Base-by-base conservation (phyloP, 495 filamentous ascomycete genomes). In the Cryomyces antarcticus region DNA sequence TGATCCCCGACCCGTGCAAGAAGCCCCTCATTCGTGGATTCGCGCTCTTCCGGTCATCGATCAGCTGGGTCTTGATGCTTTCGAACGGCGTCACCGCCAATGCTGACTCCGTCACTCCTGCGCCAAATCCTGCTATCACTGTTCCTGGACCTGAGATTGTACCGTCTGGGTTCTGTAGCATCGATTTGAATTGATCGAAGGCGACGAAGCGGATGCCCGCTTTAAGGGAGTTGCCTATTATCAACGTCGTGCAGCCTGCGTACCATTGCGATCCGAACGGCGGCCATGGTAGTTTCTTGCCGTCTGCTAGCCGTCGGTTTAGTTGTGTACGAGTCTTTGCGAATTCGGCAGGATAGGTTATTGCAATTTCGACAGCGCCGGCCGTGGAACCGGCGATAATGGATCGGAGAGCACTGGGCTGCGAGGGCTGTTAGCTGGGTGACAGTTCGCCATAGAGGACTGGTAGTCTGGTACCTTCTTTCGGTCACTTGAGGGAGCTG, bases 311-410 rank as follows among this genome's bases (percentile, higher is more conserved):
- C 58, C 76, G 73, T 51, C 80, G 78, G 52, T 97, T 96, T 52
- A 97, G 79, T 59, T 97, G 89, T 42, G 81, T 80, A 43, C 89
- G 69, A 38, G 89, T 97, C 62, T 97, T 97, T 45, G 88, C 89
- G 60, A 96, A 97, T 61, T 97, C 89, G 51, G 88, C 88, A 39
- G 89, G 89, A 63, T 97, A 97, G 44, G 89, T 95, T 52, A 97
- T 94, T 45, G 85, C 76, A 66, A 97, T 96, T 62, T 97, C 89
- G 46, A 95, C 73, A 41, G 89, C 89, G 54, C 89, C 89, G 36
- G 89, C 89, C 13, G 78, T 80, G 42, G 83, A 78, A 44, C 87
- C 87, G 34, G 87, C 87, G 53, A 93, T 67, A 46, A 93, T 81
- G 43, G 84, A 92, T 47, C 87, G 77, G 53, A 92, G 56, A 39